Base-by-base conservation (phyloP, 495 filamentous ascomycete genomes). In the Choiromyces venosus region DNA sequence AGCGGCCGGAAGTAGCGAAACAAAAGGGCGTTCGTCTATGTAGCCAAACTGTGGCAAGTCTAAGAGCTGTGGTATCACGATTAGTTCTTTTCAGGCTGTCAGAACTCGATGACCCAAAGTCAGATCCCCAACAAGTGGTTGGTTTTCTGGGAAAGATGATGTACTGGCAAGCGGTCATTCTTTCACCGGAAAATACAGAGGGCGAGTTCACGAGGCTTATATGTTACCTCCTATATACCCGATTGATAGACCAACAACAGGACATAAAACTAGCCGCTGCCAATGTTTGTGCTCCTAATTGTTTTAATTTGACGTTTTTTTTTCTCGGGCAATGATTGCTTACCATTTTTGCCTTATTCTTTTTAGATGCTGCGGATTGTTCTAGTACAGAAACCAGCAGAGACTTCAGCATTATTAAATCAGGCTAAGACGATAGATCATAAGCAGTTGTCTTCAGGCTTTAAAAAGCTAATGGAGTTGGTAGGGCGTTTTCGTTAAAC, bases 121-220 rank as follows among this genome's bases (percentile, higher is more conserved):
- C 83, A 4, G 83, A 87, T 42, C 85, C 88, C 40, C 73, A 83
- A 12, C 88, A 91, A 40, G 87, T 91, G 5, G 81, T 91, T 5
- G 81, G 84, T 9, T 92, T 93, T 69, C 85, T 99, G 82, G 86
- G 92, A 56, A 94, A 92, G 77, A 86, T 99, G 76, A 87, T 91
- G 3, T 98, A 98, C 81, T 99, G 95, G 95, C 95, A 98, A 80
- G 92, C 91, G 18, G 91, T 96, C 36, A 86, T 97, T 42, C 84
- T 97, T n/a, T 88, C 88, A 39, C 87, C 91, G 37, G 87, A 93
- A 10, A 90, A 92, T 35, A 84, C 86, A 2, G 93, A 96, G 68
- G 87, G 89, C 33, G 88, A 91, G 18, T 90, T 91, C 79, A 86
- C 97, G 78, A 89, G 90, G 66, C 83, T 98, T 9, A 86, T 97